A percentile compares a stretch with the other conserved stretches of the same genome.
phyloP scores from a whole-genome alignment of 345 rosid species.

The Sisymbrium irio region DNA sequence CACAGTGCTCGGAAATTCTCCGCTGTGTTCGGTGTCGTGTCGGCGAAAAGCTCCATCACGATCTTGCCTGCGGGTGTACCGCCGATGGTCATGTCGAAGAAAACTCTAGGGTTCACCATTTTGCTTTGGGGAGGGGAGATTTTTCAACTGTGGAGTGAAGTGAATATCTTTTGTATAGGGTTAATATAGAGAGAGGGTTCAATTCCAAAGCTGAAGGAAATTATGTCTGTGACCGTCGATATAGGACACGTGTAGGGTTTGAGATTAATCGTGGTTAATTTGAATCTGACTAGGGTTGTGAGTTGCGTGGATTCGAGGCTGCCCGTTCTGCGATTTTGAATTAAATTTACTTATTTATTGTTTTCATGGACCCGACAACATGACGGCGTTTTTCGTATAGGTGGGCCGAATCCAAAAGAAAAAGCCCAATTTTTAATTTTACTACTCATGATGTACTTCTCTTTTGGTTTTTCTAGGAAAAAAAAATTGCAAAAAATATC shows the following conservation, averaged over 20 bases:
- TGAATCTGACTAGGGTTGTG: constrained; percentile 4
- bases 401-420: constrained; percentile 22
- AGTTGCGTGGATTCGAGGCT: constrained; percentile 14
- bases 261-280: constrained; percentile 8
- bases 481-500: not conserved
- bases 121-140: not conserved
- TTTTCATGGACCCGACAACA: constrained; percentile 26
- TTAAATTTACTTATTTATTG: not conserved
- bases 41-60: constrained; percentile 55
- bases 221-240: constrained; percentile 8
- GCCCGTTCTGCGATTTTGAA: not conserved
- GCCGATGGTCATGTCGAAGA: constrained; percentile 45
- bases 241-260: constrained; percentile 3
- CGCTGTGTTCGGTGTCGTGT: constrained; percentile 41
- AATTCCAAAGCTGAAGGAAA: not conserved
- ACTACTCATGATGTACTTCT: not conserved
- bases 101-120: constrained; percentile 47
- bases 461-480: not conserved
- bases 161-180: not conserved
- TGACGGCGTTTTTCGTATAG: constrained; percentile 15
- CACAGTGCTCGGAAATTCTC: constrained; percentile 70
- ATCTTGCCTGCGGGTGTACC: constrained; percentile 39
- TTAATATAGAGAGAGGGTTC: constrained; percentile 5
- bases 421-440: constrained; percentile 12
- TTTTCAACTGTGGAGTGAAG: not conserved